Evolutionary conservation across 2,329 filamentous ascomycete genomes (phyloP).

Genomic region (Zasmidium citrigriseum): DNA sequence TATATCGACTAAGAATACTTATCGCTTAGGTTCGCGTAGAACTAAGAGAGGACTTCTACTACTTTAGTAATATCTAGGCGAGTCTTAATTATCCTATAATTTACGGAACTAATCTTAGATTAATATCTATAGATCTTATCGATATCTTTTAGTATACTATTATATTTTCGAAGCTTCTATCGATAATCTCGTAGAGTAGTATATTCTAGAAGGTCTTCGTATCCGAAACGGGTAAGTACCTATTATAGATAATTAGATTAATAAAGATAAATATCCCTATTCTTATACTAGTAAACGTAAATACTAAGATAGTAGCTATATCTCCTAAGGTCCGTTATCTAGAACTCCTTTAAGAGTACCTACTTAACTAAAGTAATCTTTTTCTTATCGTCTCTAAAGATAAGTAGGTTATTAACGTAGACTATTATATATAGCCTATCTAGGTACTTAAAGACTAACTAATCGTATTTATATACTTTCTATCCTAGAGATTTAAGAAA

Average conservation of each 20-base stretch:
- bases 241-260: constrained; percentile 11
- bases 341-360: constrained; percentile 1
- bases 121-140: constrained; percentile 14
- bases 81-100: constrained; percentile 1
- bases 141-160: constrained; percentile 8
- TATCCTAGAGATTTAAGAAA: constrained; percentile 3
- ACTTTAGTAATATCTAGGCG: constrained; percentile 1
- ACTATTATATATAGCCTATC: constrained; percentile 7
- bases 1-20: background rate
- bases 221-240: background rate
- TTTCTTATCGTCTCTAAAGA: constrained; percentile 7
- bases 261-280: constrained; percentile 4
- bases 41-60: constrained; percentile 9
- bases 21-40: constrained; percentile 1
- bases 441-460: constrained; percentile 9
- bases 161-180: constrained; percentile 11
- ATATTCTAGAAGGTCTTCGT: background rate
- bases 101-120: constrained; percentile 10
- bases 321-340: constrained; percentile 13
- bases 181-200: constrained; percentile 17
- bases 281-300: background rate
- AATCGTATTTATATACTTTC: background rate
- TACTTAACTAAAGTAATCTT: constrained; percentile 8
- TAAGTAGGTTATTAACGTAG: constrained; percentile 17
- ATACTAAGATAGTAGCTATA: constrained; percentile 12